Conservation (phyloP, 2,329 filamentous ascomycete species). For the Trichophyton equinum region DNA sequence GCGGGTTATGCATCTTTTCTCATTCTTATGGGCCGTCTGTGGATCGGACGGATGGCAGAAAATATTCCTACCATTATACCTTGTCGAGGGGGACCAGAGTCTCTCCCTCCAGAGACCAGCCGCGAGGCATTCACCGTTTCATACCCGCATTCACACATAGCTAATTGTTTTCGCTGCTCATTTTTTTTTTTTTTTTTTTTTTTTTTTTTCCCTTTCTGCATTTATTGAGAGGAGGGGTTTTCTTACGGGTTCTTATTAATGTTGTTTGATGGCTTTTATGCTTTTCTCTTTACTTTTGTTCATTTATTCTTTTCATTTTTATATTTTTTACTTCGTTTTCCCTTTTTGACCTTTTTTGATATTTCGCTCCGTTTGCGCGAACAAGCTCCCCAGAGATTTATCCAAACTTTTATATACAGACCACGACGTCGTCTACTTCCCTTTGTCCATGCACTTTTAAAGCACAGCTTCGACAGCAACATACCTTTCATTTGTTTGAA, state of each 20-base stretch:
- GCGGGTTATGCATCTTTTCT: constrained; percentile 1
- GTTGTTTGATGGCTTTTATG: too few species aligned
- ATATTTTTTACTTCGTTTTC: neutral
- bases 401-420: constrained; percentile 11
- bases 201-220: constrained; percentile 1
- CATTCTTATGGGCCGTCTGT: neutral
- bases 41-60: neutral
- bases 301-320: neutral
- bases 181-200: constrained; percentile 3
- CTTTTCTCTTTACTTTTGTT: neutral
- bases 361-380: constrained; percentile 11
- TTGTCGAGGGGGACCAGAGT: neutral
- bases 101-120: constrained; percentile 2
- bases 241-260: neutral
- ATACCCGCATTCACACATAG: constrained; percentile 2
- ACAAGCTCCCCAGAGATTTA: neutral
- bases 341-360: neutral
- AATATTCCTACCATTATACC: neutral
- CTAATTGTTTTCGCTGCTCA: neutral
- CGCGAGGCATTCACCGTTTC: constrained; percentile 1
- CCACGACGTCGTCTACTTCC: neutral
- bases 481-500: neutral
- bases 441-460: neutral
- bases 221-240: neutral
- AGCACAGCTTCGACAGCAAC: constrained; percentile 4